These are phyloP conservation scores for Blastobotrys terrestris DNA, from an alignment of 805 yeast genomes.

Conservation along the genomic window DNA sequence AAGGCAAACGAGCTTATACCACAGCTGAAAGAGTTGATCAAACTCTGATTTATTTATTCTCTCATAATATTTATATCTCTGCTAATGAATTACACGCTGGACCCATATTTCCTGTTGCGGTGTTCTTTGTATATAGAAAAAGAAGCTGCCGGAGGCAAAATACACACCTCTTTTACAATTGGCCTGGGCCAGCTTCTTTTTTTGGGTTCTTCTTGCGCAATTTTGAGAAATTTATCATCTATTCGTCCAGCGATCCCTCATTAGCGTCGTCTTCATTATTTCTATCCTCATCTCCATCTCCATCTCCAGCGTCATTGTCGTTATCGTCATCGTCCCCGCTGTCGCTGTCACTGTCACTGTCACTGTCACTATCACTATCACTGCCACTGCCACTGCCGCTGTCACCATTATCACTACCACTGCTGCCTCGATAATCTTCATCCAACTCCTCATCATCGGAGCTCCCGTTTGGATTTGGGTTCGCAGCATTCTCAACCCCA, in stretches of 20 bases:
- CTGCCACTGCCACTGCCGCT: constrained; percentile 17
- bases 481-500: constrained; percentile 27
- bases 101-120: not conserved
- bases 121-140: no score
- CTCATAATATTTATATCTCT: not conserved
- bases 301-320: constrained; percentile 3
- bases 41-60: not conserved
- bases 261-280: not conserved
- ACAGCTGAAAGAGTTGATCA: not conserved
- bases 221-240: not conserved
- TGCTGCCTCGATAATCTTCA: constrained; percentile 23
- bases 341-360: not conserved
- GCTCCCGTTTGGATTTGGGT: constrained; percentile 21
- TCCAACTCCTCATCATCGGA: constrained; percentile 30
- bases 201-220: no score
- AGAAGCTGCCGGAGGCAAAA: no score
- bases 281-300: constrained; percentile 12
- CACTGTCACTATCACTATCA: constrained; percentile 20
- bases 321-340: constrained; percentile 6
- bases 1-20: constrained; percentile 1
- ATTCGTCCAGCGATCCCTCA: not conserved
- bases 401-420: constrained; percentile 20
- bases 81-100: not conserved
- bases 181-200: no score
- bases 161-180: no score